Conservation (phyloP, 345 rosid genomes). For the Salix brachista region DNA sequence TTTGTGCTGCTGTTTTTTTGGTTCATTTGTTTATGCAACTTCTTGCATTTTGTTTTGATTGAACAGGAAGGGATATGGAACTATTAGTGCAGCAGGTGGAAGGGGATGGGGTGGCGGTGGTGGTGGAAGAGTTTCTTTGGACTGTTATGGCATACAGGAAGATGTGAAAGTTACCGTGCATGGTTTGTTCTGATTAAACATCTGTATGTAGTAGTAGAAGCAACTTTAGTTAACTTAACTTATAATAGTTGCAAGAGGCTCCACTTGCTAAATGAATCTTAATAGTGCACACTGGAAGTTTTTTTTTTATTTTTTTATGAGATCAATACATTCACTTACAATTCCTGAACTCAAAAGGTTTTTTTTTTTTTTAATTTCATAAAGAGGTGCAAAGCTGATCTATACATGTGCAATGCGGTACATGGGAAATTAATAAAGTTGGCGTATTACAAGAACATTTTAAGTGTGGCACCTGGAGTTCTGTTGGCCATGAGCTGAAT, state of each 20-base stretch:
- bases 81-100: slow-evolving; percentile 84
- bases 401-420: neutral
- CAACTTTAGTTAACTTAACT: slow-evolving; percentile 25
- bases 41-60: slow-evolving; percentile 16
- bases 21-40: neutral
- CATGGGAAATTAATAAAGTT: neutral
- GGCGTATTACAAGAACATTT: neutral
- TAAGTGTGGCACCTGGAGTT: neutral
- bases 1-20: neutral
- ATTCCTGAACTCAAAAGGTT: neutral
- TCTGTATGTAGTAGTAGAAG: slow-evolving; percentile 21
- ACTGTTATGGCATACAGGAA: slow-evolving; percentile 97
- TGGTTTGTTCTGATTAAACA: slow-evolving; percentile 60
- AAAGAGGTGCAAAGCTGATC: neutral
- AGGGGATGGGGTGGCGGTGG: slow-evolving; percentile 97
- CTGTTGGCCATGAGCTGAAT: neutral
- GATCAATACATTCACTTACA: neutral
- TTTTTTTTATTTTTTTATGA: neutral
- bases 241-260: slow-evolving; percentile 29
- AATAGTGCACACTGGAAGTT: neutral
- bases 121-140: slow-evolving; percentile 91
- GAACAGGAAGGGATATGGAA: slow-evolving; percentile 84
- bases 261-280: slow-evolving; percentile 3
- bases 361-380: neutral
- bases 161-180: slow-evolving; percentile 73